Base-by-base conservation (phyloP, 2,329 filamentous ascomycete species). In the Boeremia exigua region DNA sequence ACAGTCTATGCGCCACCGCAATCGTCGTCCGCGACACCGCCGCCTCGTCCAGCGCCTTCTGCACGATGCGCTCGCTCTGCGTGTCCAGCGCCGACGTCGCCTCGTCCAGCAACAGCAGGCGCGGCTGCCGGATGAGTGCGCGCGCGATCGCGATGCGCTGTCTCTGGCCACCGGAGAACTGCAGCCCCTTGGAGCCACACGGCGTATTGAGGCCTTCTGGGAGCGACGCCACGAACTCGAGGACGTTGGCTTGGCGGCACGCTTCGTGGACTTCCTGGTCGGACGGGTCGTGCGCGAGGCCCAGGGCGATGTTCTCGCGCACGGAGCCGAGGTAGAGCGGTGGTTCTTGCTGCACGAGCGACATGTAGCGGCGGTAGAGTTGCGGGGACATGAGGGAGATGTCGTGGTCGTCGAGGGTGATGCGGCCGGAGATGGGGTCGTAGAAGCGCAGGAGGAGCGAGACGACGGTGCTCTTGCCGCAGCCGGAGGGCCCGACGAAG, bases 391-490 rank as follows among this genome's bases (percentile, higher is more conserved):
- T 78, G 39, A 3, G 66, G 44, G 57, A 17, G 6, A 68, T 88
- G 83, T 96, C 86, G 15, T 82, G 77, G 30, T 93, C 94, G 27
- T 85, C 84, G 65, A 86, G 82, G 1, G 85, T 77, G 54, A 94
- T 87, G 6, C 78, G 76, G 3, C 91, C 91, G 9, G 80, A 77
- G 9, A 96, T 88, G 0, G 93, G 92, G 58, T 92, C 86, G 73
- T 98, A 98, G 73, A 97, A 97, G 25, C 94, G 86, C 75, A 97
- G 93, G 1, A 97, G 88, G 27, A 98, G 81, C 11, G 92, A 92
- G 25, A 98, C 88, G 59, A 97, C 91, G 0, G 94, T 97, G 69
- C 89, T 93, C 78, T 98, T 98, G 33, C 94, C 94, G 34, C 90
- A 95, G 6, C 94, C 94, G n/a, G 92, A 96, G 10, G 55, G 58